Evolutionary conservation across 345 rosid species (phyloP).

Genomic region (Brassica juncea): DNA sequence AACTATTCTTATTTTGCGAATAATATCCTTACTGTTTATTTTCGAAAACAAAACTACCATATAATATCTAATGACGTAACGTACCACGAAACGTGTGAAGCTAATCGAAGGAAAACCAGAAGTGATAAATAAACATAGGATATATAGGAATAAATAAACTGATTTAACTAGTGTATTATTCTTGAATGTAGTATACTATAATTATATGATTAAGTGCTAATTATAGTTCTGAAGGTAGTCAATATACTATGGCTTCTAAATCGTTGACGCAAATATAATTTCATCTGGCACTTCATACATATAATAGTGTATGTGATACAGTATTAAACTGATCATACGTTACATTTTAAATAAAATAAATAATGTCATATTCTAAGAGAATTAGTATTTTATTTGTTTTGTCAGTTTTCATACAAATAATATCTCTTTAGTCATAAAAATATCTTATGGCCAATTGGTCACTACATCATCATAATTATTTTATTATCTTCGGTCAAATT

Average conservation of each 20-base stretch:
- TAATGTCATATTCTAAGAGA: background rate
- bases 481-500: background rate
- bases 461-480: background rate
- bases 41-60: background rate
- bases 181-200: background rate
- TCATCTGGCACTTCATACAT: background rate
- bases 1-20: conserved; percentile 23
- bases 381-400: background rate
- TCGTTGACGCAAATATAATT: background rate
- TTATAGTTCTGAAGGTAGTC: background rate
- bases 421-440: background rate
- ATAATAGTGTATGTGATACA: background rate
- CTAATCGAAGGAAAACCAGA: background rate
- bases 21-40: conserved; percentile 20
- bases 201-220: background rate
- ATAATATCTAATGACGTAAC: conserved; percentile 16
- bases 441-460: background rate
- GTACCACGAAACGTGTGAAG: conserved; percentile 31
- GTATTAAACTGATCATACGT: background rate
- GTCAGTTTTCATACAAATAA: background rate
- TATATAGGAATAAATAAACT: background rate
- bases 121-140: background rate
- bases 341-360: background rate
- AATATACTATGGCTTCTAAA: background rate
- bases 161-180: background rate